Conservation (phyloP, 129 eudicot species). For the Dittrichia graveolens region DNA sequence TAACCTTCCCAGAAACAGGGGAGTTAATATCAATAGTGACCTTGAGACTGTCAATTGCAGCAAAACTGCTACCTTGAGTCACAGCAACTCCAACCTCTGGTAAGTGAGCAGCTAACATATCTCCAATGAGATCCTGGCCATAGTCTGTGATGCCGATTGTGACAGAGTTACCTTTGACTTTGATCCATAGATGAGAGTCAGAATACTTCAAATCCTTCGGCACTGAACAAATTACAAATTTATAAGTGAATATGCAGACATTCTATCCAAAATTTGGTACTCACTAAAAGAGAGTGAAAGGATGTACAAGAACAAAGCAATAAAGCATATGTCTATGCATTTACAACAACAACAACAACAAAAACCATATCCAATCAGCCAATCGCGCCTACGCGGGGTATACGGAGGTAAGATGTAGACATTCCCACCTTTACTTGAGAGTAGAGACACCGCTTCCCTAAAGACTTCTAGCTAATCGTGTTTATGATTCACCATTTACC, state of each 20-base stretch:
- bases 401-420: too few relatives aligned
- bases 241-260: neutral
- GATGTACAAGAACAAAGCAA: neutral
- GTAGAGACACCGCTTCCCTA: too few relatives aligned
- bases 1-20: conserved; percentile 86
- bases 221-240: conserved; percentile 36
- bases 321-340: neutral
- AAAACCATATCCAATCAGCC: too few relatives aligned
- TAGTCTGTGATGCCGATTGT: conserved; percentile 88
- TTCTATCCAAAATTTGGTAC: neutral
- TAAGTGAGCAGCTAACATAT: conserved; percentile 78
- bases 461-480: too few relatives aligned
- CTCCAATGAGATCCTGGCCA: conserved; percentile 91
- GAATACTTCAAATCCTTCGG: conserved; percentile 72
- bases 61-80: conserved; percentile 67
- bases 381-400: too few relatives aligned
- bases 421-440: too few relatives aligned
- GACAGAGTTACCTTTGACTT: conserved; percentile 67
- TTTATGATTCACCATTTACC: too few relatives aligned
- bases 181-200: conserved; percentile 90
- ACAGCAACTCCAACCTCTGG: conserved; percentile 65
- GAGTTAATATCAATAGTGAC: conserved; percentile 89
- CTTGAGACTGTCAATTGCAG: conserved; percentile 90
- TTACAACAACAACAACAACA: neutral
- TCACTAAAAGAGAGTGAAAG: neutral